Evolutionary conservation across 2,329 filamentous ascomycete species (phyloP).

Genomic region (Hypoxylon sp.): DNA sequence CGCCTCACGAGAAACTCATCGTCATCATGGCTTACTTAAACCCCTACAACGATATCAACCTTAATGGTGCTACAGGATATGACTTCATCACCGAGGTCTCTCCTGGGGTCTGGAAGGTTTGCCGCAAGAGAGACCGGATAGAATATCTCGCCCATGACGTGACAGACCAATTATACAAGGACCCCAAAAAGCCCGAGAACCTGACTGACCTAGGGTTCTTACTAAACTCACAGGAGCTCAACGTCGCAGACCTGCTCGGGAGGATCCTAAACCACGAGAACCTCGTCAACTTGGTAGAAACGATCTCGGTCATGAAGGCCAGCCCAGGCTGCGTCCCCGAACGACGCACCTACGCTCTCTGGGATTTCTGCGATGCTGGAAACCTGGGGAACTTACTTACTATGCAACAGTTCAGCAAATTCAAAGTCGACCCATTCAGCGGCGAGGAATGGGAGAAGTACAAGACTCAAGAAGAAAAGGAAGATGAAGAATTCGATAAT

Average conservation of each 20-base stretch:
- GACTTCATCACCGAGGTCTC: conserved; percentile 50
- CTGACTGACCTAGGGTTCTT: conserved; percentile 27
- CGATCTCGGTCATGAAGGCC: conserved; percentile 50
- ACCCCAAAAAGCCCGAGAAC: conserved; percentile 17
- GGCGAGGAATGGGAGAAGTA: background rate
- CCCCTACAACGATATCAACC: conserved; percentile 32
- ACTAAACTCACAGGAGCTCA: conserved; percentile 41
- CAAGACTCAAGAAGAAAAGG: conserved; percentile 29
- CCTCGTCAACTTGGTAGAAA: conserved; percentile 61
- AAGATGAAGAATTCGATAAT: conserved; percentile 42
- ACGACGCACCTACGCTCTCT: conserved; percentile 55
- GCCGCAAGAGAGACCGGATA: conserved; percentile 47
- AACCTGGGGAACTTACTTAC: conserved; percentile 62
- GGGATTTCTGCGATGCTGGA: conserved; percentile 68
- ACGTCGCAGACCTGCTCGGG: conserved; percentile 51
- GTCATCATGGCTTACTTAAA: conserved; percentile 35
- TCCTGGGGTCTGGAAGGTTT: conserved; percentile 51
- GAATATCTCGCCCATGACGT: conserved; percentile 52
- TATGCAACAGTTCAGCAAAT: background rate
- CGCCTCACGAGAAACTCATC: background rate
- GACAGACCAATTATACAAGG: conserved; percentile 43
- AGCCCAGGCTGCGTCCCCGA: conserved; percentile 33
- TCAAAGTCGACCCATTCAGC: background rate
- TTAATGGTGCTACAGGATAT: conserved; percentile 42
- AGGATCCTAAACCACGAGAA: conserved; percentile 66